phyloP scores from a whole-genome alignment of 495 filamentous ascomycete genomes.

The Penicillium soppii region DNA sequence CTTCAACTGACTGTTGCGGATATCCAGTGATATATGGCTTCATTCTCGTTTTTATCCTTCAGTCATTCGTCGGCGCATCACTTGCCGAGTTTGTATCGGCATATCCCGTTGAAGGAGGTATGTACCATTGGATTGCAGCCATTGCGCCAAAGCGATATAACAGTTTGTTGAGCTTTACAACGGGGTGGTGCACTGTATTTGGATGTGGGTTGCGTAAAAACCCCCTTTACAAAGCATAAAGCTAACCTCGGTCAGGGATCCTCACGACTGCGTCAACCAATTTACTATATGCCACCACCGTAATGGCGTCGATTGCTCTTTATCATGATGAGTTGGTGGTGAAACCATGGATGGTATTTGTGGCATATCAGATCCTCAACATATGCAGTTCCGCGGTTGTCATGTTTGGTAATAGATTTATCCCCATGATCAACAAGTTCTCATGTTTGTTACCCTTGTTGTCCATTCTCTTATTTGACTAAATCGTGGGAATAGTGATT shows the following conservation, averaged over 20 bases:
- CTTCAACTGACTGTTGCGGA: background rate
- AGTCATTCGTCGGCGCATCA: conserved; percentile 48
- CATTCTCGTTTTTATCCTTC: conserved; percentile 48
- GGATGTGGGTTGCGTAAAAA: conserved; percentile 36
- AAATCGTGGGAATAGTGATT: conserved; percentile 38
- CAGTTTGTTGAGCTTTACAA: conserved; percentile 38
- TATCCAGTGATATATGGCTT: conserved; percentile 41
- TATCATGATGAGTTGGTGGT: conserved; percentile 35
- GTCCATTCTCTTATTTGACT: background rate
- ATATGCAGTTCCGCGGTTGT: conserved; percentile 28
- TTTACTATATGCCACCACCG: conserved; percentile 35
- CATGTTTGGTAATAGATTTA: conserved; percentile 39
- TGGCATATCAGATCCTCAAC: conserved; percentile 35
- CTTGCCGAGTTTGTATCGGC: conserved; percentile 56
- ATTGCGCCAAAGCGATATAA: conserved; percentile 46
- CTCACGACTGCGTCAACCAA: conserved; percentile 45
- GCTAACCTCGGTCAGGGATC: conserved; percentile 28
- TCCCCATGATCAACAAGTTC: conserved; percentile 38
- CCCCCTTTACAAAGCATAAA: too few species aligned
- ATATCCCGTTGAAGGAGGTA: conserved; percentile 51
- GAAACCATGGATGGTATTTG: conserved; percentile 40
- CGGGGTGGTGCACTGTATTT: conserved; percentile 41
- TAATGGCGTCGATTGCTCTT: conserved; percentile 35
- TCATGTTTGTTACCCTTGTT: conserved; percentile 20
- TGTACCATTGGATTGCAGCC: conserved; percentile 56